These are phyloP conservation scores for Phycomyces blakesleeanus DNA, from an alignment of 192 early-diverging fungal species.

Conservation along the genomic window DNA sequence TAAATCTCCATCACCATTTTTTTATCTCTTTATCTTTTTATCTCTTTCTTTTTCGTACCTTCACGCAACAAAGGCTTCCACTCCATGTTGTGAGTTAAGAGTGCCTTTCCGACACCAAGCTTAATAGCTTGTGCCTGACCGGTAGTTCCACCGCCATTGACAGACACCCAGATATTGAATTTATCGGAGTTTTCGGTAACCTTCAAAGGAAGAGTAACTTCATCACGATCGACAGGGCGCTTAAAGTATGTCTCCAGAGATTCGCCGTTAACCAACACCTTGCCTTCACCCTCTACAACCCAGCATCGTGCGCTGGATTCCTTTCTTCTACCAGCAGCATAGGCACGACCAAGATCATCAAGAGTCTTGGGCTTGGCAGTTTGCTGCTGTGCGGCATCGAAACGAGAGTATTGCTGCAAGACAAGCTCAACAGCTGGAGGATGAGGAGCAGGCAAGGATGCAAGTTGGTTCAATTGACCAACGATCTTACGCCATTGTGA, in stretches of 20 bases:
- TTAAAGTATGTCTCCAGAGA: constrained; percentile 75
- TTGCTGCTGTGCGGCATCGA: constrained; percentile 33
- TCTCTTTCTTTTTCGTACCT: too few relatives aligned
- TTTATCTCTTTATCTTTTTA: too few relatives aligned
- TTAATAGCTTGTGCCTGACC: constrained; percentile 86
- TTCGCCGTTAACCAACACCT: constrained; percentile 75
- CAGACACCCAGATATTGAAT: constrained; percentile 84
- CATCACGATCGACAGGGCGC: constrained; percentile 59
- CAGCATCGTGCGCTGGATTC: constrained; percentile 71
- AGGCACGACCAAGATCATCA: constrained; percentile 71
- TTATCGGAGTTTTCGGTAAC: constrained; percentile 61
- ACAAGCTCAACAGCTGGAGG: constrained; percentile 31
- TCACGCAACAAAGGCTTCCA: constrained; percentile 52
- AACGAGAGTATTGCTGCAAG: constrained; percentile 30
- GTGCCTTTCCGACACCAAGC: constrained; percentile 71
- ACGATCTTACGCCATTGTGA: constrained; percentile 51
- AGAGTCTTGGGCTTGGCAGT: constrained; percentile 40
- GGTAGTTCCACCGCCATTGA: constrained; percentile 75
- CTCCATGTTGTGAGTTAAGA: constrained; percentile 61
- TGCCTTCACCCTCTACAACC: constrained; percentile 66
- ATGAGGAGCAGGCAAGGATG: constrained; percentile 33
- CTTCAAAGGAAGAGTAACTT: constrained; percentile 69
- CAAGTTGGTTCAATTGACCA: constrained; percentile 44
- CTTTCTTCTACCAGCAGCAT: constrained; percentile 78
- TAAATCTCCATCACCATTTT: too few relatives aligned